A percentile compares a stretch with the other conserved stretches of the same genome.
These are phyloP conservation scores for Apiosordaria backusii DNA, from an alignment of 495 filamentous ascomycete species.

Conservation along the genomic window DNA sequence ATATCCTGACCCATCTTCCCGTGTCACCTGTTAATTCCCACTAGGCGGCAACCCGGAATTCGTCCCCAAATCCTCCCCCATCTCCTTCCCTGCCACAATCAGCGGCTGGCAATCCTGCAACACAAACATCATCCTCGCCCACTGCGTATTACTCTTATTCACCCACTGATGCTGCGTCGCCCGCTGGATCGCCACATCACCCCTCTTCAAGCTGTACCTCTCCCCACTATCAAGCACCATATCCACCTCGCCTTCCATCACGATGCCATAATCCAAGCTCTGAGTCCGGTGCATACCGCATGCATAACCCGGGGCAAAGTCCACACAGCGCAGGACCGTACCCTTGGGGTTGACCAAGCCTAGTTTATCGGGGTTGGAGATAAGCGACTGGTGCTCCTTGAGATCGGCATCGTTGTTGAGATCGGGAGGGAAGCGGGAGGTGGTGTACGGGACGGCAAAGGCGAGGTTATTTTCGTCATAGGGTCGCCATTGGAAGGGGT, in stretches of 20 bases:
- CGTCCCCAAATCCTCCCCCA: slow-evolving; percentile 46
- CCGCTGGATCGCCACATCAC: slow-evolving; percentile 63
- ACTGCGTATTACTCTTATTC: slow-evolving; percentile 52
- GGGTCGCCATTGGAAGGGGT: slow-evolving; percentile 30
- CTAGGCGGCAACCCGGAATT: slow-evolving; percentile 37
- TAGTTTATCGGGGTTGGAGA: slow-evolving; percentile 33
- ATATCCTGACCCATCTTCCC: too few relatives aligned
- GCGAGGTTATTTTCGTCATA: slow-evolving; percentile 34
- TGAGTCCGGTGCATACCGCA: slow-evolving; percentile 68
- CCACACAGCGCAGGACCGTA: slow-evolving; percentile 58
- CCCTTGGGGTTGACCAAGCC: slow-evolving; percentile 49
- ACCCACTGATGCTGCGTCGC: slow-evolving; percentile 67
- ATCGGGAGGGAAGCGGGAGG: slow-evolving; percentile 50
- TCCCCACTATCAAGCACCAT: slow-evolving; percentile 61
- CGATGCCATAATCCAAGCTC: slow-evolving; percentile 70
- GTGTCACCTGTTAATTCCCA: slow-evolving; percentile 34
- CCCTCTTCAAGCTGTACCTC: slow-evolving; percentile 50
- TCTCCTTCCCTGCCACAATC: slow-evolving; percentile 37
- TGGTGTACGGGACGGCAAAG: slow-evolving; percentile 46
- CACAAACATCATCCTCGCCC: slow-evolving; percentile 59
- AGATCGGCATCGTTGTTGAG: slow-evolving; percentile 54
- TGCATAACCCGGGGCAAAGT: slow-evolving; percentile 53
- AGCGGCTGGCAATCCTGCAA: slow-evolving; percentile 49
- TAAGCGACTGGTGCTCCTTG: slow-evolving; percentile 31
- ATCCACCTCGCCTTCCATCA: slow-evolving; percentile 70